phyloP scores from a whole-genome alignment of 768 basidiomycete genomes.

The Neoboletus magnificus region DNA sequence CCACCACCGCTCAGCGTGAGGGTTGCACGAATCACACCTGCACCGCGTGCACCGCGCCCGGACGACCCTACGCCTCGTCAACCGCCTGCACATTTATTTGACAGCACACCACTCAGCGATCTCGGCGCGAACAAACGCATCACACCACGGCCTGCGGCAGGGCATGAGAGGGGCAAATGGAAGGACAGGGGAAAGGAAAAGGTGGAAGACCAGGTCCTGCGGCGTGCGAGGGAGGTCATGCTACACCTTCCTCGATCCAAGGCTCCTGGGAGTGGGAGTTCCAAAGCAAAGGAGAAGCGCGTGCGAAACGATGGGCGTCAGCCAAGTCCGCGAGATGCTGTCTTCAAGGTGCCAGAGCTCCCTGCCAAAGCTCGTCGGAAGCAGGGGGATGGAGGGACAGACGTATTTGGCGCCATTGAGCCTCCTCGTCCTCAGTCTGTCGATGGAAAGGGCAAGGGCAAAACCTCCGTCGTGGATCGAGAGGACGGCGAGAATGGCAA shows the following conservation, averaged over 20 bases:
- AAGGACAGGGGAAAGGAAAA: conserved; percentile 12
- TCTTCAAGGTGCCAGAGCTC: conserved; percentile 49
- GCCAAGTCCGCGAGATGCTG: not conserved
- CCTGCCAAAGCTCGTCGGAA: conserved; percentile 31
- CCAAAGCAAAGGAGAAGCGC: conserved; percentile 3
- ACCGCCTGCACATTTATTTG: conserved; percentile 43
- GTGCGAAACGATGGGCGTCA: not conserved
- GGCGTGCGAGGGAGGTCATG: conserved; percentile 39
- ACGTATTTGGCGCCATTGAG: conserved; percentile 29
- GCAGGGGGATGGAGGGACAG: conserved; percentile 22
- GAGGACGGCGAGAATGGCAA: conserved; percentile 18
- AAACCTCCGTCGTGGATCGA: conserved; percentile 29
- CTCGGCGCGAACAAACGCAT: conserved; percentile 25
- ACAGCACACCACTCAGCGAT: conserved; percentile 7
- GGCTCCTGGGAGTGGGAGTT: conserved; percentile 2
- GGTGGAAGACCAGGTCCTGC: conserved; percentile 32
- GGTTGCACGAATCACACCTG: conserved; percentile 56
- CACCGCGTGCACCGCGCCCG: conserved; percentile 52
- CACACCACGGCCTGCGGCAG: conserved; percentile 1
- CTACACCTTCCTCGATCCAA: conserved; percentile 33
- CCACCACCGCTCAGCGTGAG: conserved; percentile 35
- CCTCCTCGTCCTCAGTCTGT: conserved; percentile 6
- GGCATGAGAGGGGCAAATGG: conserved; percentile 14
- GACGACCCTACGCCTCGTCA: conserved; percentile 78
- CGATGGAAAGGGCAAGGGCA: conserved; percentile 40